Evolutionary conservation across 2,329 filamentous ascomycete genomes (phyloP), one percentile per base, ranked within the genome.

Genomic region (Pseudocercospora eumusae): DNA sequence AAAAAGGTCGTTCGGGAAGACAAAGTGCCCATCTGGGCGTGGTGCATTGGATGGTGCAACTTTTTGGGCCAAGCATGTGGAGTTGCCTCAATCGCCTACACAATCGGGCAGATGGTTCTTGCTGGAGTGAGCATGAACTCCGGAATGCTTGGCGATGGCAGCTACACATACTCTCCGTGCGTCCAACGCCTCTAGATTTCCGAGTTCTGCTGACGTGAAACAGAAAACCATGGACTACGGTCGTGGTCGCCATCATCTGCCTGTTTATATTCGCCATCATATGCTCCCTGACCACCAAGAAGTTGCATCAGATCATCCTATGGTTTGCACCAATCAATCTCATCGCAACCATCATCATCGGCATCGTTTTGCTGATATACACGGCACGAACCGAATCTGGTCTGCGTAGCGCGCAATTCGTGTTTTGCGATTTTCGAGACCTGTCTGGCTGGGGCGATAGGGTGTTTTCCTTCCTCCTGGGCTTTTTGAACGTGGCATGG

Each of bases 251-350:
- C 0, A 83, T 88, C 57, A 75, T 78, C 11, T 74, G 86, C 18
- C 75, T 88, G 1, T 80, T 82, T 59, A 66, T 82, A 45, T 83
- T 84, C 74, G 86, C 84, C 1, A 74, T 82, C 9, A 83, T 88
- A n/a, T 87, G 85, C 73, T 88, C 86, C 0, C 76, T 88, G 52
- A 84, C 84, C 0, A 88, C 86, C 0, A 83, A 81, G 67, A 82
- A 78, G 57, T 76, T 88, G 11, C 84, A 88, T 69, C 78, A 80
- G 54, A 84, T 87, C 52, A 80, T 88, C 52, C 74, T 85, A 9
- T 88, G 85, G 84, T 88, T 88, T 71, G 86, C 86, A 8, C 86
- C 86, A 0, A 87, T 88, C 66, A 88, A 88, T 68, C 82, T 88
- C 55, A 72, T 84, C 54, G 86, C 85, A 18, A 86, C 86, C 0